phyloP scores from a whole-genome alignment of 805 yeast genomes.

The Metschnikowia similis region DNA sequence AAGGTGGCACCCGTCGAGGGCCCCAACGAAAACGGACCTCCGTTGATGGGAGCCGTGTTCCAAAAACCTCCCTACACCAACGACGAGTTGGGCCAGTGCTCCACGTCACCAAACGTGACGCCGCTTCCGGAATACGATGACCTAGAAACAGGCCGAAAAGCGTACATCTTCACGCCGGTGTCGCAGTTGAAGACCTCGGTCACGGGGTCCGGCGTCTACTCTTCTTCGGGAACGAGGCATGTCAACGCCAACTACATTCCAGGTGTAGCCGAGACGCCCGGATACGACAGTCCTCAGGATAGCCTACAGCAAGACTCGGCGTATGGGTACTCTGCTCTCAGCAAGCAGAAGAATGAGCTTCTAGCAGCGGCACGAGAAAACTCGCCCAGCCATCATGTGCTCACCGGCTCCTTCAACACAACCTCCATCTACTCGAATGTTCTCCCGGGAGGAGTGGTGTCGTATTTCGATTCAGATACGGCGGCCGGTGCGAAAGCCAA shows the following conservation, averaged over 20 bases:
- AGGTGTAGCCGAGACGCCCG: conserved; percentile 3
- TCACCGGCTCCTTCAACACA: conserved; percentile 23
- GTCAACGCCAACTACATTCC: conserved; percentile 14
- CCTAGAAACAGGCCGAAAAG: conserved; percentile 30
- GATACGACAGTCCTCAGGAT: conserved; percentile 4
- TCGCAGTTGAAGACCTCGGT: conserved; percentile 37
- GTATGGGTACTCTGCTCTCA: background rate
- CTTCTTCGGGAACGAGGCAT: conserved; percentile 14
- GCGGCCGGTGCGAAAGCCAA: conserved; percentile 5
- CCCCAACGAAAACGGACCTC: conserved; percentile 78
- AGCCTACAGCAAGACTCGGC: conserved; percentile 7
- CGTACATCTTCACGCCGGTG: conserved; percentile 42
- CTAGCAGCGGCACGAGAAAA: conserved; percentile 14
- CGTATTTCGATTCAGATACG: conserved; percentile 22
- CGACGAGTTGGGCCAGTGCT: conserved; percentile 79
- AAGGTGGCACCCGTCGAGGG: conserved; percentile 82
- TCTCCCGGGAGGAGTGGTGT: conserved; percentile 36
- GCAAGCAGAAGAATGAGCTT: conserved; percentile 10
- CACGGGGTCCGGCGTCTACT: conserved; percentile 11
- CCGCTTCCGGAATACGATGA: conserved; percentile 40
- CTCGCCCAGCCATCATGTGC: conserved; percentile 3
- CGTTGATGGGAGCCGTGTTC: conserved; percentile 89
- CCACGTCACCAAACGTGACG: conserved; percentile 37
- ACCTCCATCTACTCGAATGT: conserved; percentile 34
- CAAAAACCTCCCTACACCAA: conserved; percentile 67